These are phyloP conservation scores for Fusarium sp. DNA, from an alignment of 2,329 filamentous ascomycete genomes.

Conservation along the genomic window DNA sequence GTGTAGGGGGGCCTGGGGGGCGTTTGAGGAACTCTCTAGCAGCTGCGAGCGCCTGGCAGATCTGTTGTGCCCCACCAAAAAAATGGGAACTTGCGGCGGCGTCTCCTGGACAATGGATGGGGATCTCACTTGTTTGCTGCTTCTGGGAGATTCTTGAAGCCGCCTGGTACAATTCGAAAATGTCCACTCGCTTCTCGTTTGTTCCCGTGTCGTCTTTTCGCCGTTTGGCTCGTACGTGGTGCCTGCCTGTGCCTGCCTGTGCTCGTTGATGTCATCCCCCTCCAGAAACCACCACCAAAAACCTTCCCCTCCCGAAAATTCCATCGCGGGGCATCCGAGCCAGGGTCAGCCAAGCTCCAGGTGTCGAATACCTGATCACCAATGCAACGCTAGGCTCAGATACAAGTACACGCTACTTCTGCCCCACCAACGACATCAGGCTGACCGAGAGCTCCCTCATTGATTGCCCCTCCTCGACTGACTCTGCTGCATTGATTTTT, in stretches of 20 bases:
- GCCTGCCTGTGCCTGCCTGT: not conserved
- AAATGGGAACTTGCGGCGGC: slow-evolving; percentile 18
- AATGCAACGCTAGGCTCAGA: rapidly evolving
- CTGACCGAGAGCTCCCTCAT: slow-evolving; percentile 30
- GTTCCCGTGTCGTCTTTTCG: slow-evolving; percentile 30
- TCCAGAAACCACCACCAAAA: slow-evolving; percentile 25
- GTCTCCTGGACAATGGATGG: slow-evolving; percentile 27
- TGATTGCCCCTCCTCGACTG: slow-evolving; percentile 37
- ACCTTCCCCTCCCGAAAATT: slow-evolving; percentile 46
- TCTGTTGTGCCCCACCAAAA: slow-evolving; percentile 37
- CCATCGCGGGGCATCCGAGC: slow-evolving; percentile 47
- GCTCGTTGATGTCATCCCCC: slow-evolving; percentile 49
- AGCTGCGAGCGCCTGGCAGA: slow-evolving; percentile 42
- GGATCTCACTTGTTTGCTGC: slow-evolving; percentile 26
- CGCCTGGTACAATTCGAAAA: not conserved
- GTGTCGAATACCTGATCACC: slow-evolving; percentile 33
- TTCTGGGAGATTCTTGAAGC: slow-evolving; percentile 26
- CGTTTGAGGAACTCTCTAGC: slow-evolving; percentile 52
- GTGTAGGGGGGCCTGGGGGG: slow-evolving; percentile 26
- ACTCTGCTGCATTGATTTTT: slow-evolving; percentile 20
- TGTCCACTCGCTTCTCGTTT: slow-evolving; percentile 10
- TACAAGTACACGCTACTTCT: slow-evolving; percentile 31
- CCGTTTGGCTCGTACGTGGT: slow-evolving; percentile 9
- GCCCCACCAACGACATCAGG: slow-evolving; percentile 37
- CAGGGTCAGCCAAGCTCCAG: slow-evolving; percentile 20